Percentiles rank a stretch among this genome's conserved stretches.
Evolutionary conservation across 345 rosid species (phyloP).

Genomic region (Lepidium sativum): DNA sequence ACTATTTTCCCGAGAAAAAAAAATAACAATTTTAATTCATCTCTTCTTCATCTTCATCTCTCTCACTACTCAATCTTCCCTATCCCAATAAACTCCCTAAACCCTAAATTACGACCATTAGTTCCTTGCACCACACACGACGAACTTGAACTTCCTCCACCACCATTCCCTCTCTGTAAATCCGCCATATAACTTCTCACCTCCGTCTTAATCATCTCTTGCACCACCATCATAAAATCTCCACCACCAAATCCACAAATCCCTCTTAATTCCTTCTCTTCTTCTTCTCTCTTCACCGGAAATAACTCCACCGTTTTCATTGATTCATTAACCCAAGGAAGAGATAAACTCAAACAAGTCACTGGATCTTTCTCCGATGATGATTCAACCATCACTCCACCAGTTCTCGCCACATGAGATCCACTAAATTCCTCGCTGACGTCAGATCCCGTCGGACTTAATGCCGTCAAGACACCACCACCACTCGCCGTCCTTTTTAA

Average conservation of each 20-base stretch:
- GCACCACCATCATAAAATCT: constrained; percentile 70
- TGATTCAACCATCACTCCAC: constrained; percentile 32
- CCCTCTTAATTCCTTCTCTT: constrained; percentile 9
- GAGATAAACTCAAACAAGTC: constrained; percentile 51
- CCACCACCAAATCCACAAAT: constrained; percentile 41
- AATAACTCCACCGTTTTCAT: constrained; percentile 10
- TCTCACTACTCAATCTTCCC: constrained; percentile 45
- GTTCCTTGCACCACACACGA: constrained; percentile 43
- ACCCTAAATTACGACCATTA: constrained; percentile 37
- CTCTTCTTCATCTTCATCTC: not conserved
- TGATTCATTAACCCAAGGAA: constrained; percentile 43
- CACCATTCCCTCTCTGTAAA: constrained; percentile 33
- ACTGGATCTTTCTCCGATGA: constrained; percentile 37
- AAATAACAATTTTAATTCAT: constrained; percentile 4
- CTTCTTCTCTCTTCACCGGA: constrained; percentile 20
- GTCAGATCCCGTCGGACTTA: constrained; percentile 78
- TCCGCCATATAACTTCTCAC: constrained; percentile 69
- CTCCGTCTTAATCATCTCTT: constrained; percentile 82
- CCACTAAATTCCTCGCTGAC: constrained; percentile 53
- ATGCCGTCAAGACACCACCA: constrained; percentile 43
- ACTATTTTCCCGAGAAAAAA: constrained; percentile 21
- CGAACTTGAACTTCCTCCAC: constrained; percentile 18
- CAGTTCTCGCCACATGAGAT: constrained; percentile 34
- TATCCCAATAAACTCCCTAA: constrained; percentile 51
- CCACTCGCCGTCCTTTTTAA: constrained; percentile 64